Evolutionary conservation across 2,329 filamentous ascomycete species (phyloP).

Genomic region (Penicillium sp.): DNA sequence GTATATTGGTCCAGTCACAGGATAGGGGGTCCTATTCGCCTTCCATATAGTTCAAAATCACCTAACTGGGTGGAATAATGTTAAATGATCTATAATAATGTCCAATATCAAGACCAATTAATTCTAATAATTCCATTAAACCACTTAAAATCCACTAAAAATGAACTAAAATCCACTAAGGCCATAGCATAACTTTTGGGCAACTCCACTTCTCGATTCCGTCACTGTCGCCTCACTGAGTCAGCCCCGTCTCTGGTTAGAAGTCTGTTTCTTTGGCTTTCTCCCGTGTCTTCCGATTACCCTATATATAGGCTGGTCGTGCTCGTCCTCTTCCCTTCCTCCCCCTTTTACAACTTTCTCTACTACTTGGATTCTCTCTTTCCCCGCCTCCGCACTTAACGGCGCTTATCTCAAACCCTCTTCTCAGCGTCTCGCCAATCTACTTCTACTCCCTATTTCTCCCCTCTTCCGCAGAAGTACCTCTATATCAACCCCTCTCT

Average conservation of each 20-base stretch:
- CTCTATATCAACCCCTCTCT: not conserved
- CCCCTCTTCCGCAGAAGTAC: constrained; percentile 2
- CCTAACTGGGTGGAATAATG: not conserved
- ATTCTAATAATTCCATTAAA: not conserved
- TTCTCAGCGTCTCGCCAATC: not conserved
- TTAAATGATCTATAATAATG: not conserved
- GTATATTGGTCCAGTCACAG: not conserved
- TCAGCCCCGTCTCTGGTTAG: constrained; percentile 19
- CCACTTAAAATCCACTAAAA: not conserved
- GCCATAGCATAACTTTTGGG: constrained; percentile 15
- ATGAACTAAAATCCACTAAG: not conserved
- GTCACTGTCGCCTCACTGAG: constrained; percentile 26
- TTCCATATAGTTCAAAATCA: not conserved
- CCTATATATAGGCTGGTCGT: constrained; percentile 19
- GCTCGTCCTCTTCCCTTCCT: not conserved
- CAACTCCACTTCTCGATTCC: constrained; percentile 22
- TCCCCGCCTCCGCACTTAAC: constrained; percentile 9
- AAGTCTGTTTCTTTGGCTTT: constrained; percentile 10
- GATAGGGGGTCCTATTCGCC: not conserved
- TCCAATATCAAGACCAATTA: not conserved
- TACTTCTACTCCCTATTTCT: not conserved
- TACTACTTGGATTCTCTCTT: not conserved
- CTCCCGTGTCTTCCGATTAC: constrained; percentile 27
- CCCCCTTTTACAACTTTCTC: constrained; percentile 5
- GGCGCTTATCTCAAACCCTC: constrained; percentile 21